Evolutionary conservation across 495 filamentous ascomycete genomes (phyloP).

Genomic region (Sordaria brevicollis): DNA sequence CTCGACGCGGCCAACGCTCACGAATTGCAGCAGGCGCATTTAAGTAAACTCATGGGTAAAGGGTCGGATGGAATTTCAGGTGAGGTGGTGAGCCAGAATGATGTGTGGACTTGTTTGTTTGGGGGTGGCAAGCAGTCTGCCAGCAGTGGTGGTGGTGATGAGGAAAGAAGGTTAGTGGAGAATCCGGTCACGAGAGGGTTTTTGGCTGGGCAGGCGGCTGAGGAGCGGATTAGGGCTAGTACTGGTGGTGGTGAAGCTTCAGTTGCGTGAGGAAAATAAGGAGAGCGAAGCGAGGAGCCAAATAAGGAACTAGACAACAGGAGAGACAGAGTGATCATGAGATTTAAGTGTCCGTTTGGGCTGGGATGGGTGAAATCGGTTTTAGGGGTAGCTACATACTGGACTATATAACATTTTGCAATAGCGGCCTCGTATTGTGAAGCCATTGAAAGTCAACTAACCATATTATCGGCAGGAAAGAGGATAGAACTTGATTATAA

Average conservation of each 20-base stretch:
- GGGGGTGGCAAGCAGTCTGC: slow-evolving; percentile 36
- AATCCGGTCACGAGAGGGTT: slow-evolving; percentile 15
- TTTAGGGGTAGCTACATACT: no score
- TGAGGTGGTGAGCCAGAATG: slow-evolving; percentile 67
- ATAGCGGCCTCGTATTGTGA: no score
- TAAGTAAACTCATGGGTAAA: slow-evolving; percentile 59
- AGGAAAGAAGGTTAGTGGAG: background rate
- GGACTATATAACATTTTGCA: no score
- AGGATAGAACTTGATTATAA: no score
- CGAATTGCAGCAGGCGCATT: slow-evolving; percentile 61
- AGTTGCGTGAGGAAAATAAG: background rate
- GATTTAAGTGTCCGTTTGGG: no score
- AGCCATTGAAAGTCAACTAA: no score
- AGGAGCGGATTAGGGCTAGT: slow-evolving; percentile 7
- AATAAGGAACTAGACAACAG: no score
- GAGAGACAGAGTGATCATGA: background rate
- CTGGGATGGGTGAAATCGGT: no score
- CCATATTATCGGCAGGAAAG: no score
- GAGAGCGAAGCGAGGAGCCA: background rate
- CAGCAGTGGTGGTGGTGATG: background rate
- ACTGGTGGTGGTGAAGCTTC: background rate
- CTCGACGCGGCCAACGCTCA: slow-evolving; percentile 75
- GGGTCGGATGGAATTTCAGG: slow-evolving; percentile 51
- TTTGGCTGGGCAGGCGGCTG: slow-evolving; percentile 22
- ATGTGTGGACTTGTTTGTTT: slow-evolving; percentile 88